Evolutionary conservation across 805 yeast species (phyloP).

Genomic region (Saccharomycopsis vini): DNA sequence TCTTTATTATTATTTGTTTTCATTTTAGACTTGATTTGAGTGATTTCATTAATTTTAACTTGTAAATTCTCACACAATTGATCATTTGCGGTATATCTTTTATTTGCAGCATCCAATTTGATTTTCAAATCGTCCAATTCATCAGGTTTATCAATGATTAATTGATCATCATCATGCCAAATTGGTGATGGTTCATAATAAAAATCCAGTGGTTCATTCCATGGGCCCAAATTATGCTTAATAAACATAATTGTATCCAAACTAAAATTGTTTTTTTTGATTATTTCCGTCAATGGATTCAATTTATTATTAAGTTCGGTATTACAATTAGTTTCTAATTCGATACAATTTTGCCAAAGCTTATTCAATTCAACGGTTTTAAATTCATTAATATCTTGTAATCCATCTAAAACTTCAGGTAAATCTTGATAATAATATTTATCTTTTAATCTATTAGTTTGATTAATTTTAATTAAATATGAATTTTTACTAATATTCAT

Average conservation of each 20-base stretch:
- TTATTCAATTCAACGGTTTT: conserved; percentile 65
- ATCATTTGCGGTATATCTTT: conserved; percentile 24
- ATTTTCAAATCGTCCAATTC: conserved; percentile 51
- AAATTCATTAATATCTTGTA: conserved; percentile 77
- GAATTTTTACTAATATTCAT: conserved; percentile 87
- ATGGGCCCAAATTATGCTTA: conserved; percentile 67
- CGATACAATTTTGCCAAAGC: conserved; percentile 52
- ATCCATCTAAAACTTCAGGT: conserved; percentile 79
- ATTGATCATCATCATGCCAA: conserved; percentile 93
- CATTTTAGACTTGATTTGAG: conserved; percentile 26
- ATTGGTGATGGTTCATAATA: conserved; percentile 79
- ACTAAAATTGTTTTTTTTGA: conserved; percentile 60
- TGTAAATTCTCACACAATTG: conserved; percentile 20
- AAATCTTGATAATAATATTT: conserved; percentile 87
- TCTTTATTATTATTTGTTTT: conserved; percentile 43
- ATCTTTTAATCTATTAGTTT: conserved; percentile 86
- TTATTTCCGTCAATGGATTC: conserved; percentile 42
- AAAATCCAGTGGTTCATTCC: conserved; percentile 86
- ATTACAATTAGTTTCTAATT: conserved; percentile 49
- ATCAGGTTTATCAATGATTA: conserved; percentile 47
- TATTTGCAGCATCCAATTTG: conserved; percentile 35
- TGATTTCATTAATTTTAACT: conserved; percentile 21
- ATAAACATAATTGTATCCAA: conserved; percentile 86
- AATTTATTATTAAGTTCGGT: conserved; percentile 36
- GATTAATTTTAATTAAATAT: conserved; percentile 69